Percentiles rank a stretch among this genome's conserved stretches.
Evolutionary conservation across 2,329 filamentous ascomycete genomes (phyloP).

Genomic region (Lachnellula hyalina): DNA sequence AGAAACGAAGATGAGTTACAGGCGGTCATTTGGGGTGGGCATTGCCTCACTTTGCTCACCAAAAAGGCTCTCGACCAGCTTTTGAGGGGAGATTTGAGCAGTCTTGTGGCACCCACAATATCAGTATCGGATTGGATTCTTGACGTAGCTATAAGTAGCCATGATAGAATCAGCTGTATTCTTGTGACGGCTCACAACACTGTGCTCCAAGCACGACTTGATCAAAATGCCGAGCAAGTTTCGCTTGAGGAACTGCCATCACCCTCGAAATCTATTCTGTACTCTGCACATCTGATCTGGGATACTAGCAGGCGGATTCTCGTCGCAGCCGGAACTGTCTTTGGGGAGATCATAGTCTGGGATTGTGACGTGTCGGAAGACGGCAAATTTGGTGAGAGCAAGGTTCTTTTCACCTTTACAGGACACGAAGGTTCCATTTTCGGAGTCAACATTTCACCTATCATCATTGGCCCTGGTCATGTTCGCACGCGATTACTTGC

Average conservation of each 20-base stretch:
- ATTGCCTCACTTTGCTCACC: constrained; percentile 38
- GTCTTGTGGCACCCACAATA: constrained; percentile 34
- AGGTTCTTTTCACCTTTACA: constrained; percentile 49
- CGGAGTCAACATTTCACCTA: constrained; percentile 71
- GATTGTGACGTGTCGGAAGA: constrained; percentile 48
- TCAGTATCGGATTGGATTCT: constrained; percentile 71
- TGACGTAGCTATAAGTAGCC: constrained; percentile 53
- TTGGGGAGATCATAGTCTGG: constrained; percentile 92
- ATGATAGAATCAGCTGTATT: constrained; percentile 41
- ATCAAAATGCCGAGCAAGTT: constrained; percentile 25
- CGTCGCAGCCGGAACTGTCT: constrained; percentile 84
- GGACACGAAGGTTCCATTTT: constrained; percentile 93
- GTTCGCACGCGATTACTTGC: constrained; percentile 59
- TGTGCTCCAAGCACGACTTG: constrained; percentile 47
- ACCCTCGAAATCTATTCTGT: constrained; percentile 78
- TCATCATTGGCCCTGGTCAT: constrained; percentile 37
- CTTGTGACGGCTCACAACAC: constrained; percentile 87
- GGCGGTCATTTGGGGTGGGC: constrained; percentile 67
- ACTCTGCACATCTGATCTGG: constrained; percentile 72
- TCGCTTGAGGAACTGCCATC: constrained; percentile 49
- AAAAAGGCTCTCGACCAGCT: constrained; percentile 20
- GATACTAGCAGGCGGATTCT: constrained; percentile 54
- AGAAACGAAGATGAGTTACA: constrained; percentile 17
- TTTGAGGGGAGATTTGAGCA: constrained; percentile 8
- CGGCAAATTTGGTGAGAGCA: constrained; percentile 24